A percentile compares a stretch with the other conserved stretches of the same genome.
These are phyloP conservation scores for Penicillium antarcticum DNA, from an alignment of 495 filamentous ascomycete species.

Conservation along the genomic window DNA sequence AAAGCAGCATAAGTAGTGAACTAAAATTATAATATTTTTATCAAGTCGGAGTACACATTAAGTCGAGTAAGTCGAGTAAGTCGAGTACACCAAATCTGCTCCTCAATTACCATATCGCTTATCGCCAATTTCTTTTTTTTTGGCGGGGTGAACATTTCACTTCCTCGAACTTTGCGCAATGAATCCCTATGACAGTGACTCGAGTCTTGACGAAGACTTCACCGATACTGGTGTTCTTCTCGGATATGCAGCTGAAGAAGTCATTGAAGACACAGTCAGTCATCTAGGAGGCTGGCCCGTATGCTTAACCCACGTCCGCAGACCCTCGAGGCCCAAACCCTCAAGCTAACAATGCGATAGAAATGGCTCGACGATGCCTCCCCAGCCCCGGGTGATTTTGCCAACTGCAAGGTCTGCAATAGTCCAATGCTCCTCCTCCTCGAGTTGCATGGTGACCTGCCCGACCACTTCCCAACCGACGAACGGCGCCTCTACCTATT, in stretches of 20 bases:
- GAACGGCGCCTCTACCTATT: conserved; percentile 86
- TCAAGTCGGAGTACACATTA: too few species aligned
- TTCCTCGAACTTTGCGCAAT: conserved; percentile 41
- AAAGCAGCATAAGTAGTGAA: too few species aligned
- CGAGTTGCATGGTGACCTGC: conserved; percentile 88
- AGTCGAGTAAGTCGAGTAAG: too few species aligned
- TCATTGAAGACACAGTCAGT: conserved; percentile 81
- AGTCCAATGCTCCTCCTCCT: conserved; percentile 78
- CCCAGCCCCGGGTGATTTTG: conserved; percentile 73
- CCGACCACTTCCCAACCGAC: conserved; percentile 77
- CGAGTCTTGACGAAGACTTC: conserved; percentile 60
- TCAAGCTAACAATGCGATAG: conserved; percentile 40
- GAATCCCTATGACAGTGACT: conserved; percentile 82
- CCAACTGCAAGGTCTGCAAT: conserved; percentile 87
- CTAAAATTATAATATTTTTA: too few species aligned
- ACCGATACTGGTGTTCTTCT: conserved; percentile 88
- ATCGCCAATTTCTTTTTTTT: conserved; percentile 30
- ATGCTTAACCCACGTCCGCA: conserved; percentile 29
- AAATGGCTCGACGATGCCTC: conserved; percentile 71
- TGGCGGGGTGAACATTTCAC: conserved; percentile 13
- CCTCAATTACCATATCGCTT: conserved; percentile 20
- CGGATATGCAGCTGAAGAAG: conserved; percentile 80
- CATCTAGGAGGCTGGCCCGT: conserved; percentile 87
- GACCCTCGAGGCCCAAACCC: too few species aligned
- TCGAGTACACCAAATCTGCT: too few species aligned